These are phyloP conservation scores for Artemisia tridentata DNA, from an alignment of 129 eudicot genomes.

Conservation along the genomic window DNA sequence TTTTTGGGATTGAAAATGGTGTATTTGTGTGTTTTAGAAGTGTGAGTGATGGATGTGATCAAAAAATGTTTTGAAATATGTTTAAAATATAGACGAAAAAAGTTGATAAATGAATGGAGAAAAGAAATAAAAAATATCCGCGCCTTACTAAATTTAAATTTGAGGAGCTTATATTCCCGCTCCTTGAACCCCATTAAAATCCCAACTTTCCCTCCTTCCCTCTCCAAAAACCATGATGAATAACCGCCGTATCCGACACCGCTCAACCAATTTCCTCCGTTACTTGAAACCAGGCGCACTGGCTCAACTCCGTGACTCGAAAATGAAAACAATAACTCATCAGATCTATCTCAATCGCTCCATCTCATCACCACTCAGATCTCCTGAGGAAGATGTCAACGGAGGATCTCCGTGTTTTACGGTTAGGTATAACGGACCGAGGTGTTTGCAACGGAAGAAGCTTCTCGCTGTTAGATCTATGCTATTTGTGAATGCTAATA, in stretches of 20 bases:
- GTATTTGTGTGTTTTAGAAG: too few species aligned
- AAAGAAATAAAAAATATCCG: too few species aligned
- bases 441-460: slow-evolving; percentile 56
- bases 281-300: slow-evolving; percentile 68
- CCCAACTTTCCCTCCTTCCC: too few species aligned
- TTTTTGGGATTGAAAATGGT: too few species aligned
- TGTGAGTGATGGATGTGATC: too few species aligned
- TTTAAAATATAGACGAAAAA: too few species aligned
- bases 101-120: too few species aligned
- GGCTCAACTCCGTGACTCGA: slow-evolving; percentile 55
- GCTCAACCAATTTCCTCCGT: slow-evolving; percentile 36
- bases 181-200: too few species aligned
- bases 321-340: slow-evolving; percentile 47
- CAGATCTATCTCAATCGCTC: slow-evolving; percentile 39
- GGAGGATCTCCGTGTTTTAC: slow-evolving; percentile 30
- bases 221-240: slow-evolving; percentile 14
- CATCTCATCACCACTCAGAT: slow-evolving; percentile 16
- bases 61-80: too few species aligned
- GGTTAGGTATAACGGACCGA: slow-evolving; percentile 39
- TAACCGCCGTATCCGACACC: slow-evolving; percentile 32
- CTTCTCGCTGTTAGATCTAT: slow-evolving; percentile 46
- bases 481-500: slow-evolving; percentile 17
- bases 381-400: slow-evolving; percentile 3
- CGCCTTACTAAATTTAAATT: too few species aligned
- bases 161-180: too few species aligned